Evolutionary conservation across 2,329 filamentous ascomycete genomes (phyloP).

Genomic region (Penicillium fuscoglaucum): DNA sequence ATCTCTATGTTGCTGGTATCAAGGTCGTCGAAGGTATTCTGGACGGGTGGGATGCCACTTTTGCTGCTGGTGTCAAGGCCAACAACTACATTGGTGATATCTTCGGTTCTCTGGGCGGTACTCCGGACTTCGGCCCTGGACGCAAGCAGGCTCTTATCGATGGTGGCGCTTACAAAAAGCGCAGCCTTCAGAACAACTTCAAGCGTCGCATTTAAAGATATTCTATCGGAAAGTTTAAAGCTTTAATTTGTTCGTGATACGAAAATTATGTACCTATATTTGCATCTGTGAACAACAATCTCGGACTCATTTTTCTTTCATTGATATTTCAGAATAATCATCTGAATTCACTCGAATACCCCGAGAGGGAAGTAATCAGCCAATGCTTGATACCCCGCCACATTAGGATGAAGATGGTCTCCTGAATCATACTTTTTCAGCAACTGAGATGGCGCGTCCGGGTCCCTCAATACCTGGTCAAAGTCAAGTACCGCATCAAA

Average conservation of each 20-base stretch:
- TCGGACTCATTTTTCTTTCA: neutral
- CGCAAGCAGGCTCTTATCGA: conserved; percentile 19
- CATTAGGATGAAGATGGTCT: conserved; percentile 66
- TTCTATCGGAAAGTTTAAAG: neutral
- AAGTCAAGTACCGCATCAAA: conserved; percentile 67
- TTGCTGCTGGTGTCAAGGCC: conserved; percentile 57
- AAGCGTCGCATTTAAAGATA: conserved; percentile 11
- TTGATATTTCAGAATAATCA: neutral
- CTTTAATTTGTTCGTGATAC: neutral
- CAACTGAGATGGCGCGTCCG: conserved; percentile 51
- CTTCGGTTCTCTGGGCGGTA: conserved; percentile 66
- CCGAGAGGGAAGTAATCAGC: conserved; percentile 60
- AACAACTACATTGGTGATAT: conserved; percentile 71
- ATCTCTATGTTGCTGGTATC: conserved; percentile 66
- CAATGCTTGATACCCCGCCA: conserved; percentile 59
- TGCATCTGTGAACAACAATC: neutral
- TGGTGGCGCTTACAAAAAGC: conserved; percentile 26
- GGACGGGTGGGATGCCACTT: conserved; percentile 60
- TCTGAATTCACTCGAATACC: conserved; percentile 45
- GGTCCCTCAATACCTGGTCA: conserved; percentile 57
- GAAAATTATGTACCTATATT: neutral
- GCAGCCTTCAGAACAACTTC: conserved; percentile 8
- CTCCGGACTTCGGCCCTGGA: conserved; percentile 61
- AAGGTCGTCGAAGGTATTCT: conserved; percentile 66
- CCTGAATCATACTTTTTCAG: conserved; percentile 57